phyloP scores from a whole-genome alignment of 1,284 basidiomycete genomes.

The Tylopilus orsonianus region DNA sequence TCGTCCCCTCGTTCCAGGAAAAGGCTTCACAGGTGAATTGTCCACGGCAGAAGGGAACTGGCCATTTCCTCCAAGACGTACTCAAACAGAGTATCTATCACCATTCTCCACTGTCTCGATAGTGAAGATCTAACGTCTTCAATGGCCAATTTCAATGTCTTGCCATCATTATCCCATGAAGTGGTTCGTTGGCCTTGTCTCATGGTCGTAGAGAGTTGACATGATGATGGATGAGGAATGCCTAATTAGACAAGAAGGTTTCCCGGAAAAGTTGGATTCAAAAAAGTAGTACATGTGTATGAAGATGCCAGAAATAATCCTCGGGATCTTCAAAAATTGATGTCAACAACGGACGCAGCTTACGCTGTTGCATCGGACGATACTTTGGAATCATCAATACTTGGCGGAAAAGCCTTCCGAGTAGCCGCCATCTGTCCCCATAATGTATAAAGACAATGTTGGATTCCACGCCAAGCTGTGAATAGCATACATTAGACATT shows the following conservation, averaged over 20 bases:
- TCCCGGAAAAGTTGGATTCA: neutral
- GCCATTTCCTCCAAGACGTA: constrained; percentile 15
- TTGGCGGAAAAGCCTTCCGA: constrained; percentile 24
- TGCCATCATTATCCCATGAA: constrained; percentile 17
- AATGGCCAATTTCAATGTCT: constrained; percentile 16
- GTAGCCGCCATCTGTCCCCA: constrained; percentile 22
- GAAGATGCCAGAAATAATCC: constrained; percentile 15
- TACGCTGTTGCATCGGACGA: constrained; percentile 22
- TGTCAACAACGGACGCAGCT: constrained; percentile 14
- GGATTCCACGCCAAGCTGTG: constrained; percentile 25
- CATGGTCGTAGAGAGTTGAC: constrained; percentile 25
- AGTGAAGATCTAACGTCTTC: constrained; percentile 20
- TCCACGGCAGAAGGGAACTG: neutral
- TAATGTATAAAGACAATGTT: constrained; percentile 24
- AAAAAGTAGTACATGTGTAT: constrained; percentile 7
- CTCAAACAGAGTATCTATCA: constrained; percentile 26
- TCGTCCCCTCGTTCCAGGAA: constrained; percentile 15
- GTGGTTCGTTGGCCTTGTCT: constrained; percentile 17
- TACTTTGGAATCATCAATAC: constrained; percentile 18
- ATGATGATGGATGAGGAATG: constrained; percentile 26
- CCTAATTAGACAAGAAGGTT: constrained; percentile 3
- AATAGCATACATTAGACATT: constrained; percentile 19
- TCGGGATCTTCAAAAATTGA: constrained; percentile 17
- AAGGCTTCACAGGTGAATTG: neutral
- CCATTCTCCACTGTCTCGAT: constrained; percentile 21